These are phyloP conservation scores for Trichoderma parareesei DNA, from an alignment of 495 filamentous ascomycete species.

Conservation along the genomic window DNA sequence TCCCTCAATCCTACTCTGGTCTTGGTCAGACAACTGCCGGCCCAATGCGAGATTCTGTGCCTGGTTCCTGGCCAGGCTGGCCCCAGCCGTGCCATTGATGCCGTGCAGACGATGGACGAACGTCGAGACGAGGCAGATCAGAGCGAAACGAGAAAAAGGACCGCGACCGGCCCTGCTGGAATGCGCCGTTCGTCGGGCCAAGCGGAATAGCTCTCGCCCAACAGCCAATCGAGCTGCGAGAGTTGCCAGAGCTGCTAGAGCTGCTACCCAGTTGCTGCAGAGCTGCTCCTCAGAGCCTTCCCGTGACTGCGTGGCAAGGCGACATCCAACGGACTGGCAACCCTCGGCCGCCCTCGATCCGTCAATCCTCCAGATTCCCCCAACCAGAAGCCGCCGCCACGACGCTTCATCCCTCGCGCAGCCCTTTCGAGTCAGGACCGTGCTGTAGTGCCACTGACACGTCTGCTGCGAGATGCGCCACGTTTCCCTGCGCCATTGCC, in stretches of 20 bases:
- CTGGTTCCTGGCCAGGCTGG: constrained; percentile 1
- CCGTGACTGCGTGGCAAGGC: constrained; percentile 1
- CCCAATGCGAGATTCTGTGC: constrained; percentile 2
- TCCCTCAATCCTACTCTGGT: background rate
- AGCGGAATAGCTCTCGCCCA: too few relatives aligned
- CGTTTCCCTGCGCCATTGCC: constrained; percentile 1
- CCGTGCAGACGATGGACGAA: too few relatives aligned
- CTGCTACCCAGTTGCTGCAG: too few relatives aligned
- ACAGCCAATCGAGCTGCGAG: background rate
- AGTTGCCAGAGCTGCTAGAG: too few relatives aligned
- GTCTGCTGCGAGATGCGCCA: constrained; percentile 9
- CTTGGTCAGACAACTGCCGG: background rate
- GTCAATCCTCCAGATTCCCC: background rate
- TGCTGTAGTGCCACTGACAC: constrained; percentile 9
- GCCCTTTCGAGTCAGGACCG: constrained; percentile 6
- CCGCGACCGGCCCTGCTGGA: background rate
- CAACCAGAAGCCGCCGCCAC: background rate
- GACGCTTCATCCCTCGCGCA: background rate
- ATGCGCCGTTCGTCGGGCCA: background rate
- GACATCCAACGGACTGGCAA: background rate
- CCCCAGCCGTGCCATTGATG: background rate
- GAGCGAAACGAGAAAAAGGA: background rate
- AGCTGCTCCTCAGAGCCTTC: background rate
- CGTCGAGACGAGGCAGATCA: too few relatives aligned
- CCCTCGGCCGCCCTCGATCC: background rate